These are phyloP conservation scores for Beta lomatogona DNA, from an alignment of 179 eudicot species.

Conservation along the genomic window DNA sequence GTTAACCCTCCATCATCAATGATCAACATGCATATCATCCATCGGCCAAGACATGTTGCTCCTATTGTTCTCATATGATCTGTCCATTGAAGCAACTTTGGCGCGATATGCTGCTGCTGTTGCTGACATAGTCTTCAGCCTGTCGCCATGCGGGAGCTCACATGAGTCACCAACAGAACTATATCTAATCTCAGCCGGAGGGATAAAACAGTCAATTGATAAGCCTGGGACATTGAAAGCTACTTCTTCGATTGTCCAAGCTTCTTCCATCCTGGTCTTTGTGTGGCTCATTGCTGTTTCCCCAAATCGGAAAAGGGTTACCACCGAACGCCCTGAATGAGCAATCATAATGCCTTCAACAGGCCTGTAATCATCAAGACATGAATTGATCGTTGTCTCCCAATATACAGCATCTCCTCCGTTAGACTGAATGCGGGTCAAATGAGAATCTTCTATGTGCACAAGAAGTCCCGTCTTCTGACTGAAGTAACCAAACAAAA, in stretches of 20 bases:
- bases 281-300: conserved; percentile 98
- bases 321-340: conserved; percentile 90
- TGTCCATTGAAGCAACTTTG: conserved; percentile 68
- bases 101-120: conserved; percentile 55
- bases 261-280: conserved; percentile 96
- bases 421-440: conserved; percentile 83
- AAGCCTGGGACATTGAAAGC: conserved; percentile 91
- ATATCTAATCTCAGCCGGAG: conserved; percentile 81
- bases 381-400: conserved; percentile 93
- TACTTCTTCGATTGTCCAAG: conserved; percentile 95
- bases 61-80: conserved; percentile 29
- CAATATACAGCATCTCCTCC: conserved; percentile 93
- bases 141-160: conserved; percentile 66
- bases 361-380: conserved; percentile 77
- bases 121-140: conserved; percentile 45
- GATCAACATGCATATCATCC: conserved; percentile 66
- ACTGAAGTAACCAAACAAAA: conserved; percentile 89
- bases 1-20: conserved; percentile 15
- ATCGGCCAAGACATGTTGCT: conserved; percentile 58
- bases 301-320: conserved; percentile 86
- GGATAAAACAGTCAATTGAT: conserved; percentile 87
- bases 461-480: conserved; percentile 88
- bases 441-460: conserved; percentile 94
- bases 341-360: conserved; percentile 96
- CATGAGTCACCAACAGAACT: conserved; percentile 61